Conservation (phyloP, 495 filamentous ascomycete species). For the Annulohypoxylon moriforme region DNA sequence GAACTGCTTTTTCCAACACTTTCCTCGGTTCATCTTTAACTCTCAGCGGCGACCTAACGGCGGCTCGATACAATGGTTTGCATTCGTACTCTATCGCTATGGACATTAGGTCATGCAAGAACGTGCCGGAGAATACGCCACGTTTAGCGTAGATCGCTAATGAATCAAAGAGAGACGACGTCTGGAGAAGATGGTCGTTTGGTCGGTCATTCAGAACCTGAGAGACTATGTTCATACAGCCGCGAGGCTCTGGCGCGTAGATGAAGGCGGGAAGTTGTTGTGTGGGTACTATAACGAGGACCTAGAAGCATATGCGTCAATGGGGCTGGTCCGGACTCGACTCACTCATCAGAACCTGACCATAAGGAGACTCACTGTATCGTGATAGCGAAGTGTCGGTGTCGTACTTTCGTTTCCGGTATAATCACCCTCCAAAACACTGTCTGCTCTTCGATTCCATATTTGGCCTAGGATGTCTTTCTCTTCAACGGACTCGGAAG, state of each 20-base stretch:
- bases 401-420: conserved; percentile 32
- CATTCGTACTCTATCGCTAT: conserved; percentile 1
- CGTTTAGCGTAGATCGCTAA: neutral
- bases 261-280: neutral
- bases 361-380: conserved; percentile 21
- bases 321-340: no score
- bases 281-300: conserved; percentile 19
- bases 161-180: neutral
- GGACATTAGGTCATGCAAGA: neutral
- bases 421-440: conserved; percentile 19
- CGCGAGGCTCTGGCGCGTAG: neutral
- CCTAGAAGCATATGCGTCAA: conserved; percentile 11
- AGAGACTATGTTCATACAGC: neutral
- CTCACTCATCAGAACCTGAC: neutral
- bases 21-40: neutral
- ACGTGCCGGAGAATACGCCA: neutral
- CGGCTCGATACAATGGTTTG: neutral
- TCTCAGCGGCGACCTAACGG: neutral
- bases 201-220: neutral
- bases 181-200: neutral
- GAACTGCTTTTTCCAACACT: conserved; percentile 1
- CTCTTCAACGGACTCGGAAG: neutral
- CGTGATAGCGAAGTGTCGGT: conserved; percentile 20
- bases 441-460: conserved; percentile 25
- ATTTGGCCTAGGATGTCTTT: conserved; percentile 18